Evolutionary conservation across 495 filamentous ascomycete genomes (phyloP).

Genomic region (Tuber indicum): DNA sequence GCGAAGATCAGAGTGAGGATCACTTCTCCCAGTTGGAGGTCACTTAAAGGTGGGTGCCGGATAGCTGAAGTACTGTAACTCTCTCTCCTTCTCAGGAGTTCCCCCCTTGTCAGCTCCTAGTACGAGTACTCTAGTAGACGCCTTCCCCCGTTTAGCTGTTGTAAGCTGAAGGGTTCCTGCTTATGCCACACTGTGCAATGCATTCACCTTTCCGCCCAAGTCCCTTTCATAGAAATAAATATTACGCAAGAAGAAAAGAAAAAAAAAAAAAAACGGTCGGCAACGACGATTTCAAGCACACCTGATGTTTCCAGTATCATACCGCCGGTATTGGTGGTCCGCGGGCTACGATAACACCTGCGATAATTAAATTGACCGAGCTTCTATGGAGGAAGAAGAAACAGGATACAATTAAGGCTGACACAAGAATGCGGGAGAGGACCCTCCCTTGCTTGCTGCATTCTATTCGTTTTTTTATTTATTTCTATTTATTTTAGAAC

Average conservation of each 20-base stretch:
- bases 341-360: neutral
- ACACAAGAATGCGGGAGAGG: neutral
- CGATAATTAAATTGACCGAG: neutral
- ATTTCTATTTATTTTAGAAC: neutral
- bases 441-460: neutral
- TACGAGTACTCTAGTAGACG: neutral
- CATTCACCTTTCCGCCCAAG: neutral
- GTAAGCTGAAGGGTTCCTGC: neutral
- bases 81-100: neutral
- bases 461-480: neutral
- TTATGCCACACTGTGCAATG: neutral
- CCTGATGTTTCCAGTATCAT: neutral
- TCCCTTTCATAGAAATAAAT: neutral
- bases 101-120: neutral
- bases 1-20: neutral
- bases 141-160: neutral
- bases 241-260: neutral
- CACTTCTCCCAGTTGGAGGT: neutral
- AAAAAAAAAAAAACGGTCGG: neutral
- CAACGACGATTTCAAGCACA: neutral
- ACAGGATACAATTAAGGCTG: neutral
- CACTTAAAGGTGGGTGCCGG: neutral
- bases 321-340: neutral
- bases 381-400: neutral
- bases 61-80: neutral